phyloP scores from a whole-genome alignment of 148 eudicot genomes.

The Agrostemma githago region DNA sequence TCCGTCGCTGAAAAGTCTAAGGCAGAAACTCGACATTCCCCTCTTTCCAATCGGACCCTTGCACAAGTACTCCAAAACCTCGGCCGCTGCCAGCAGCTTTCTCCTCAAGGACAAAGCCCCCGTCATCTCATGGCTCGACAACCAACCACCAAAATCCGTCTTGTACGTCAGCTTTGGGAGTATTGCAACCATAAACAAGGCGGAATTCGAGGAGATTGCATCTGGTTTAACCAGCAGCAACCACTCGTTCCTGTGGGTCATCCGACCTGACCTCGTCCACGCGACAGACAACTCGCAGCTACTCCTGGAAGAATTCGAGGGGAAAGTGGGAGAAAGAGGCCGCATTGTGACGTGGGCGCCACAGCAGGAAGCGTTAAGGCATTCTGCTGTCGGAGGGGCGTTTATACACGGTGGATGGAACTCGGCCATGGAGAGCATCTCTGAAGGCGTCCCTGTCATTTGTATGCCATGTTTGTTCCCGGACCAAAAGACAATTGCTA shows the following conservation, averaged over 20 bases:
- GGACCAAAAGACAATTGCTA: constrained; percentile 36
- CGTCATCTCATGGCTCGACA: constrained; percentile 32
- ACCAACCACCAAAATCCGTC: constrained; percentile 34
- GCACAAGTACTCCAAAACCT: constrained; percentile 30
- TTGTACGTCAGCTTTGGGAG: constrained; percentile 48
- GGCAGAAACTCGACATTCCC: constrained; percentile 20
- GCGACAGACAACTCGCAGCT: constrained; percentile 4
- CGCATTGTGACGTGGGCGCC: constrained; percentile 43
- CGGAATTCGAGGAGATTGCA: constrained; percentile 33
- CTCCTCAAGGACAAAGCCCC: constrained; percentile 24
- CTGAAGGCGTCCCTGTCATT: constrained; percentile 46
- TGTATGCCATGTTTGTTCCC: constrained; percentile 34
- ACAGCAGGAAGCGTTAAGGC: constrained; percentile 40
- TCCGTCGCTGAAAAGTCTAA: constrained; percentile 19
- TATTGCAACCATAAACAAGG: constrained; percentile 27
- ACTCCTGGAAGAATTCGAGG: constrained; percentile 1
- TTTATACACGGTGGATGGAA: constrained; percentile 58
- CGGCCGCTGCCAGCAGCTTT: constrained; percentile 25
- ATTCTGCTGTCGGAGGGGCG: constrained; percentile 35
- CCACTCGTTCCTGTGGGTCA: constrained; percentile 46
- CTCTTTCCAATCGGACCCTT: constrained; percentile 36
- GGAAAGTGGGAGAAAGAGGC: constrained; percentile 20
- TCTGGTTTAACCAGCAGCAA: constrained; percentile 36
- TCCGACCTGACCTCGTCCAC: constrained; percentile 32
- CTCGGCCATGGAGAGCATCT: constrained; percentile 43